Evolutionary conservation across 805 yeast genomes (phyloP), one percentile per base, ranked within the genome.

Genomic region (Zygosaccharomyces pseudorouxii): DNA sequence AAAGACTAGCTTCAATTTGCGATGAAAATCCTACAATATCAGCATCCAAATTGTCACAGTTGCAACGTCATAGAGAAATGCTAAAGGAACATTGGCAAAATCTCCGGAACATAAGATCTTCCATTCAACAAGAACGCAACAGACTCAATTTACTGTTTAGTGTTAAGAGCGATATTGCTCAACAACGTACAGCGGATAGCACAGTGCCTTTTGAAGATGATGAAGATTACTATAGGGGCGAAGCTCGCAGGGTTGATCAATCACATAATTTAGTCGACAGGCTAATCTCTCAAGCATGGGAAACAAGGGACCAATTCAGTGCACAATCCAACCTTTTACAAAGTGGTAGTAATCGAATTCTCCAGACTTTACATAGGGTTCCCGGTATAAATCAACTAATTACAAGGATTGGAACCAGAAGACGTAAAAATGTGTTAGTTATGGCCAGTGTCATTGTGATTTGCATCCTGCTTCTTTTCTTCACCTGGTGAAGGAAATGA

Each of bases 351-450:
- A 74, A 78, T 48, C 75, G 80, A 49, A 71, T 90, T 47, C 72
- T 81, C 51, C 76, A 76, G 37, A 73, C 86, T 1, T 69, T 89
- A 40, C 79, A 79, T 58, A 71, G 77, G 33, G 77, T 93, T 42
- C 99, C 99, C 0, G 97, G 97, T 0, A 71, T 92, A 40, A 86
- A 84, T 62, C 78, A 79, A 6, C 64, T 92, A 47, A 79, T 92
- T 27, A 71, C 83, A 8, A 85, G 84, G 66, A 90, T 92, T 55
- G 89, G 89, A 65, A 84, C 96, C 3, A 77, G 98, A 60, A 84
- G 90, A 67, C 86, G 83, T 71, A 80, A 97, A 49, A 96, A 93
- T 65, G 83, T 95, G 19, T 64, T 92, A 25, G 84, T 92, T n/a
- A 68, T 92, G 61, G 92, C 96, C 1, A 57, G 75, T 3, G 76